phyloP scores from a whole-genome alignment of 2,329 filamentous ascomycete genomes.

The Trichoderma koningiopsis region DNA sequence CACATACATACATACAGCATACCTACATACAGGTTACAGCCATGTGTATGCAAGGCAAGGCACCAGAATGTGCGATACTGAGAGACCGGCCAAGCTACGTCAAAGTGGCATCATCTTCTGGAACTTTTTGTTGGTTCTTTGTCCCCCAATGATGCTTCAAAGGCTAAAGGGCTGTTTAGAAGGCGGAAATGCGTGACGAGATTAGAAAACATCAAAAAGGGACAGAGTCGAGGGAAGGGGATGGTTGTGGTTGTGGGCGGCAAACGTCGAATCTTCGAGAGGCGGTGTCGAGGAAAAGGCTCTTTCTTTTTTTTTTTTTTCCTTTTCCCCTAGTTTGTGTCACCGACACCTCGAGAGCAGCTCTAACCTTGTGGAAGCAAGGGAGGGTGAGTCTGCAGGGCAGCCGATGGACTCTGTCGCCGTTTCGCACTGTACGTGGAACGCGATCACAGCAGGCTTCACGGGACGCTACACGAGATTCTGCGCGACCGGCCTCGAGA shows the following conservation, averaged over 20 bases:
- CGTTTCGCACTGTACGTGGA: conserved; percentile 7
- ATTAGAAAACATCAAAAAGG: neutral
- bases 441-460: neutral
- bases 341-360: conserved; percentile 17
- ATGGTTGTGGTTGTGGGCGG: conserved; percentile 3
- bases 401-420: neutral
- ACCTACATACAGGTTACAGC: neutral
- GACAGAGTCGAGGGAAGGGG: neutral
- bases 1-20: conserved; percentile 14
- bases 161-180: neutral
- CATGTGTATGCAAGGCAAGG: conserved; percentile 11
- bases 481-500: neutral
- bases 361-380: conserved; percentile 6
- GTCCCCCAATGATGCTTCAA: neutral
- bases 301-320: neutral
- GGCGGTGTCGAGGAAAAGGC: conserved; percentile 8
- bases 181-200: neutral
- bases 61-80: neutral
- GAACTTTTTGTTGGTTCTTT: neutral
- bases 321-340: conserved; percentile 1
- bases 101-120: conserved; percentile 23
- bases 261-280: neutral
- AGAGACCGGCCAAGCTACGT: conserved; percentile 9
- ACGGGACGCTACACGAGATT: neutral
- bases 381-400: conserved; percentile 23